Evolutionary conservation across 1,284 basidiomycete species (phyloP).

Genomic region (Tilletia caries): DNA sequence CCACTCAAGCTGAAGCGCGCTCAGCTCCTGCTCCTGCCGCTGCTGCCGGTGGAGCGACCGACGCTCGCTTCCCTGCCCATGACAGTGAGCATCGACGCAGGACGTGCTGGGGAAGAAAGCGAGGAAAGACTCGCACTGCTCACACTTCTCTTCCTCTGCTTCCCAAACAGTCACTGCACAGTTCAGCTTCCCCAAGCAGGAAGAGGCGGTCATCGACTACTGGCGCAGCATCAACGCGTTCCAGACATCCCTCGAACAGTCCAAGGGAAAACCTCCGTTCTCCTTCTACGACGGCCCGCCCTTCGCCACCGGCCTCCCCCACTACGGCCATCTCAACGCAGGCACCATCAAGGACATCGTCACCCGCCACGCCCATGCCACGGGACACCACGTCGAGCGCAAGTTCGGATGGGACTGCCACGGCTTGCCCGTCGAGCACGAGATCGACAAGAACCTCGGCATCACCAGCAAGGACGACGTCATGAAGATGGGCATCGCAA

Average conservation of each 20-base stretch:
- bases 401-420: conserved; percentile 99
- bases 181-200: conserved; percentile 87
- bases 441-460: conserved; percentile 94
- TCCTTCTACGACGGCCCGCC: conserved; percentile 98
- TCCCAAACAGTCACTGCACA: conserved; percentile 61
- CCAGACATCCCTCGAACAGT: conserved; percentile 85
- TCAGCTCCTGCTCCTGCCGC: not conserved
- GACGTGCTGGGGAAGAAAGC: not conserved
- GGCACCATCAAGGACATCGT: conserved; percentile 96
- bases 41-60: not conserved
- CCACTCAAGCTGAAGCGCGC: not conserved
- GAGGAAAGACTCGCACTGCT: not conserved
- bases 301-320: conserved; percentile 93
- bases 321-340: conserved; percentile 69
- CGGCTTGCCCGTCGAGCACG: conserved; percentile 96
- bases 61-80: not conserved
- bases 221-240: conserved; percentile 99
- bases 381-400: conserved; percentile 87
- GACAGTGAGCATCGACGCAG: conserved; percentile 2
- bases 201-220: conserved; percentile 84
- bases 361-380: conserved; percentile 88
- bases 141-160: not conserved
- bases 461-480: conserved; percentile 94
- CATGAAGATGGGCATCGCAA: conserved; percentile 89
- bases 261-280: conserved; percentile 80